Evolutionary conservation across 352 stramenopile genomes (phyloP).

Genomic region (Phytophthora pluvialis): DNA sequence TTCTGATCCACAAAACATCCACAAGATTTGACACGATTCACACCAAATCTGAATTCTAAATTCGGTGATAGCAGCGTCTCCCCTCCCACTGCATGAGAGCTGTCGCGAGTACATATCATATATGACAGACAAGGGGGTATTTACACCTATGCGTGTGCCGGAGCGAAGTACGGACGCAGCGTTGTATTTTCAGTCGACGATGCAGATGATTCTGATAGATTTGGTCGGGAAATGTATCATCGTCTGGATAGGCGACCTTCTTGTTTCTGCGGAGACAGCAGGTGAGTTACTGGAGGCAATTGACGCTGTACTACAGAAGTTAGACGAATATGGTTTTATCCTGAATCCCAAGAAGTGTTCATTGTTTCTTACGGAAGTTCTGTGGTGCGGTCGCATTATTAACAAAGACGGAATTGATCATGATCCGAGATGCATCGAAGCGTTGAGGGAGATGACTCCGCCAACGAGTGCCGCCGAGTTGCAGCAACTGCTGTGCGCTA

Average conservation of each 20-base stretch:
- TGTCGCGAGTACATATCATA: slow-evolving; percentile 28
- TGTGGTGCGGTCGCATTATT: slow-evolving; percentile 37
- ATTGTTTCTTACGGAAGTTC: slow-evolving; percentile 19
- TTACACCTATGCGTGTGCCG: slow-evolving; percentile 8
- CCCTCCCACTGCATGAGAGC: too few relatives aligned
- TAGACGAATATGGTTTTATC: slow-evolving; percentile 20
- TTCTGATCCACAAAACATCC: too few relatives aligned
- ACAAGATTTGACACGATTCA: too few relatives aligned
- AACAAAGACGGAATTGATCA: slow-evolving; percentile 18
- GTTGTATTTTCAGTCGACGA: slow-evolving; percentile 18
- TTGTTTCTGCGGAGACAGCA: slow-evolving; percentile 18
- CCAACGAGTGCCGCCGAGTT: too few relatives aligned
- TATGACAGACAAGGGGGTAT: slow-evolving; percentile 31
- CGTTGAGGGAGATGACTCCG: neutral
- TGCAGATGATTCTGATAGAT: slow-evolving; percentile 17
- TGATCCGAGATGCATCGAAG: slow-evolving; percentile 13
- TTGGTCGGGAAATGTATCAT: slow-evolving; percentile 6
- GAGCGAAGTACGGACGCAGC: slow-evolving; percentile 13
- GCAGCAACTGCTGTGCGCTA: slow-evolving; percentile 32
- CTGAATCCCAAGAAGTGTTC: slow-evolving; percentile 32
- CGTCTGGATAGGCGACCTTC: slow-evolving; percentile 39
- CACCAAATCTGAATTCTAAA: too few relatives aligned
- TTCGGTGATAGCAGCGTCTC: too few relatives aligned
- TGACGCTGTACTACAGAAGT: slow-evolving; percentile 8
- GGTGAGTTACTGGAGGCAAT: slow-evolving; percentile 22